These are phyloP conservation scores for Leccinum griseonigrum DNA, from an alignment of 1,284 basidiomycete genomes.

Conservation along the genomic window DNA sequence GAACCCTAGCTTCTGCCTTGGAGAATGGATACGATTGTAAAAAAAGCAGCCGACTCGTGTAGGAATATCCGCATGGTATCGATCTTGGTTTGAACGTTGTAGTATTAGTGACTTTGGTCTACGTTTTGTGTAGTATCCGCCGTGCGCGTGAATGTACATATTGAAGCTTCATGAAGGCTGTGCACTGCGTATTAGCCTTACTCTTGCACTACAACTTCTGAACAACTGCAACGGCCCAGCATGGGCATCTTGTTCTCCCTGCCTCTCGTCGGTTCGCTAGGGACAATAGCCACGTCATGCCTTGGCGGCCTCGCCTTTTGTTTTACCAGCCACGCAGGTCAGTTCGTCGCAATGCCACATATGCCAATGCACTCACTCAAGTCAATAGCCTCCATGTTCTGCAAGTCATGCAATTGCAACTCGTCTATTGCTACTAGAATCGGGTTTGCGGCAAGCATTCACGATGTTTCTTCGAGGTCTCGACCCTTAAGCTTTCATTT, in stretches of 20 bases:
- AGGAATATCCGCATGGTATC: neutral
- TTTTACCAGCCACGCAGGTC: slow-evolving; percentile 81
- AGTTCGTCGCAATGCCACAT: neutral
- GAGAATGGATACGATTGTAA: neutral
- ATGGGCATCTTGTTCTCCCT: slow-evolving; percentile 87
- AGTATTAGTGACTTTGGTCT: neutral
- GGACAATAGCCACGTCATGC: slow-evolving; percentile 77
- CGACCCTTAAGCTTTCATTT: slow-evolving; percentile 4
- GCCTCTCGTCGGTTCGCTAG: slow-evolving; percentile 78
- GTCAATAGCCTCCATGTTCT: slow-evolving; percentile 84
- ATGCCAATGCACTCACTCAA: neutral
- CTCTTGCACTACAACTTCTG: neutral
- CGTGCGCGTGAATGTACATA: neutral
- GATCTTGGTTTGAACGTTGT: neutral
- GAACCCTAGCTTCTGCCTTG: neutral
- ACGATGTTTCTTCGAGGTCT: neutral
- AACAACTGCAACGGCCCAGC: slow-evolving; percentile 8
- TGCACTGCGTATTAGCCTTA: neutral
- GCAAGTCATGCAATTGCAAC: slow-evolving; percentile 99
- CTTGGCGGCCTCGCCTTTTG: slow-evolving; percentile 80
- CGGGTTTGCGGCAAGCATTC: slow-evolving; percentile 78
- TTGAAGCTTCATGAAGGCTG: neutral
- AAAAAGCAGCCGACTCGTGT: neutral
- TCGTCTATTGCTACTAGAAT: slow-evolving; percentile 97
- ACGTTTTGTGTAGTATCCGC: neutral